Percentiles rank a stretch among this genome's conserved stretches.
These are phyloP conservation scores for Camelina laxa DNA, from an alignment of 345 rosid species.

Conservation along the genomic window DNA sequence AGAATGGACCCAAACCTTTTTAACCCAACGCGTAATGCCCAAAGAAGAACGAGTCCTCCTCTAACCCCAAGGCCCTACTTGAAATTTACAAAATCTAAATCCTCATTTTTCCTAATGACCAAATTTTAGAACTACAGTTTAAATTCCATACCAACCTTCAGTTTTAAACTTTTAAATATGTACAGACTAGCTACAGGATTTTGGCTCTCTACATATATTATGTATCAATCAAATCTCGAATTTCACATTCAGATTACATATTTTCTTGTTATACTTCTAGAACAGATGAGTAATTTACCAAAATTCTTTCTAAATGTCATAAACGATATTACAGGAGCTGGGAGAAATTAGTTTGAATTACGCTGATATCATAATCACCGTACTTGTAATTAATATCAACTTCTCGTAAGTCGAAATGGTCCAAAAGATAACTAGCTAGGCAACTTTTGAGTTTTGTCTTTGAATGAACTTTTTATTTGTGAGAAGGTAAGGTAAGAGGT, in stretches of 20 bases:
- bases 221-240: background rate
- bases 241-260: background rate
- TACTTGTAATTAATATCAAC: background rate
- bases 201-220: background rate
- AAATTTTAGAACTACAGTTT: background rate
- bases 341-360: background rate
- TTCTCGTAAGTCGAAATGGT: background rate
- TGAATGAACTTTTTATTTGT: background rate
- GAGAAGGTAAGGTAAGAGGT: conserved; percentile 2
- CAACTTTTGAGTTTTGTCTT: conserved; percentile 10
- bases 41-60: background rate
- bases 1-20: background rate
- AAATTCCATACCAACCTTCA: background rate
- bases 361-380: background rate
- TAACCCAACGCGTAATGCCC: conserved; percentile 17
- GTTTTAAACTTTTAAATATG: background rate
- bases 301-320: background rate
- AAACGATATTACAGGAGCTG: background rate
- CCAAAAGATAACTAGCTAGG: background rate
- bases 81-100: background rate
- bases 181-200: background rate
- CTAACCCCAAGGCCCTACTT: conserved; percentile 19
- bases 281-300: background rate
- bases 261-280: background rate
- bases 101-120: background rate